Base-by-base conservation (phyloP, 164 flowering plant genomes). In the Vitis labrusca region DNA sequence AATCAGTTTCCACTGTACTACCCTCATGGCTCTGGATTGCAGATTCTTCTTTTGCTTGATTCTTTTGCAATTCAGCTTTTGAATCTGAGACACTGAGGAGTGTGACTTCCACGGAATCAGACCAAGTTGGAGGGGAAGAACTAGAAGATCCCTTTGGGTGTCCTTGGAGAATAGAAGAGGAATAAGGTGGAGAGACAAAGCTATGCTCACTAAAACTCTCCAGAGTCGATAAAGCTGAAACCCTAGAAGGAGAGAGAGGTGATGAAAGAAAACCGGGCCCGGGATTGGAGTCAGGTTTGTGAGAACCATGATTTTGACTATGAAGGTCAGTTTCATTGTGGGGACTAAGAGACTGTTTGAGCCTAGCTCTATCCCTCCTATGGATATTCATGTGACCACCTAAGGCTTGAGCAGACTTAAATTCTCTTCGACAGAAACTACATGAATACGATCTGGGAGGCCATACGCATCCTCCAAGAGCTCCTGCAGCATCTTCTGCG, bases 351-450 rank as follows among this genome's bases (percentile, higher is more conserved):
- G 75, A 66, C 50, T 80, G 83, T 37, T 73, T 83, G 53, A 84
- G 87, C 72, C 74, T 72, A 47, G 89, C 89, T 67, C 85, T 80
- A 49, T 85, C 89, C 48, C 89, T 72, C 59, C 89, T 70, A 53
- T 85, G 89, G 52, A 85, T 81, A 73, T 85, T 85, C 89, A 85
- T 85, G 76, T 85, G 89, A 15, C 89, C 89, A 54, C 89, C 89
- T 51, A 85, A 74, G 47, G 89, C 89, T 75, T 85, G 89, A 58
- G 89, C 89, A 3, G 89, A 85, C 80, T 73, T 78, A 68, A 85
- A 85, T 55, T 85, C 85, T 77, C 87, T 84, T 58, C 72, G 65
- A 61, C 89, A 85, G 32, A 84, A 85, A 56, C 75, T 82, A 64
- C 89, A 85, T 17, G 81, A 67, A 57, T 85, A 85, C 16, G 81